Evolutionary conservation across 352 stramenopile genomes (phyloP), one percentile per base, ranked within the genome.

Genomic region (Phytophthora nicotianae): DNA sequence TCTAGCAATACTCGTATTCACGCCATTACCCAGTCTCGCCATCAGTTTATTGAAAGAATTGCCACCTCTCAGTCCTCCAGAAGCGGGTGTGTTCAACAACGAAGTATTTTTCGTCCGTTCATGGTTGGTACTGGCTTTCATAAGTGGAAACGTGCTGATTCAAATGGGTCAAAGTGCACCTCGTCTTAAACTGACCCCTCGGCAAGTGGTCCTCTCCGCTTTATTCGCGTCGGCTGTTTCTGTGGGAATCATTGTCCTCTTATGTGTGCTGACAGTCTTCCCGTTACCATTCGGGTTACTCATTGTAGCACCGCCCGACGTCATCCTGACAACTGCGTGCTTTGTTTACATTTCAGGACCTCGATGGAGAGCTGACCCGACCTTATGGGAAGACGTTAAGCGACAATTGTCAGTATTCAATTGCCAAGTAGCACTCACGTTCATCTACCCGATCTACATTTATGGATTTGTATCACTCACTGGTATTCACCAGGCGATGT

Each of bases 401-500:
- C 47, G 50, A 14, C 55, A 68, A 29, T 37, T 73, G 11, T 62
- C 48, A 0, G 49, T 74, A 0, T 56, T 74, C 4, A 53, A 59
- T 11, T 63, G 61, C 16, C 55, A 70, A 51, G 29, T 70, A 0
- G 35, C 23, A 0, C 55, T 71, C 4, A 64, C 69, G 0, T 51
- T 83, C 42, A 56, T 83, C 13, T 88, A 86, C 24, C 70, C 67
- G 3, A 49, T 79, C 35, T 88, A 78, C 62, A 81, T 76, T 23
- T 74, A 69, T 16, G 69, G 60, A 0, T 80, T 84, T 27, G 50
- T 73, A 3, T 49, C 54, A 8, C 50, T 81, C 23, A 24, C 27
- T 8, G 26, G 63, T 0, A 27, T 42, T 7, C 1, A 72, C 5
- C 70, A 83, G 35, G 68, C 57, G 0, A 21, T 54, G 2, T 83